These are phyloP conservation scores for Puccinia polysora DNA, from an alignment of 1,284 basidiomycete genomes.

Conservation along the genomic window DNA sequence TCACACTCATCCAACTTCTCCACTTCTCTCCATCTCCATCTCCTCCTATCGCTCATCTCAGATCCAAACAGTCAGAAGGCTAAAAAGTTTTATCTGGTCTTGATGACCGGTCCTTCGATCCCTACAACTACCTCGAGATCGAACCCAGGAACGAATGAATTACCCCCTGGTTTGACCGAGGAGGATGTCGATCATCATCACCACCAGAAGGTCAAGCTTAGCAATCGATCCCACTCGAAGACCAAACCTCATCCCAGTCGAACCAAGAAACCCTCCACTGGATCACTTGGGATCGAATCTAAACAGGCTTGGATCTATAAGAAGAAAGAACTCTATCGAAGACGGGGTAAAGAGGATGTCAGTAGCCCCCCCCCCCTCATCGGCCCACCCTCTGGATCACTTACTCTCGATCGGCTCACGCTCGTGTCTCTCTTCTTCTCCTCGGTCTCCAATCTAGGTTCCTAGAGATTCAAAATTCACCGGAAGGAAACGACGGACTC, in stretches of 20 bases:
- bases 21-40: background rate
- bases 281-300: background rate
- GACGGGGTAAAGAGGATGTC: constrained; percentile 57
- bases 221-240: background rate
- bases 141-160: constrained; percentile 19
- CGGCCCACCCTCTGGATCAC: background rate
- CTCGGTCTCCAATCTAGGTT: no score
- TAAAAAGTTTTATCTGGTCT: constrained; percentile 53
- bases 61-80: constrained; percentile 53
- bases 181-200: constrained; percentile 16
- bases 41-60: constrained; percentile 25
- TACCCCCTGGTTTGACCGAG: constrained; percentile 26
- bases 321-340: constrained; percentile 60
- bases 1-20: background rate
- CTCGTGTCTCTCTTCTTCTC: background rate
- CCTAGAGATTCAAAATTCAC: constrained; percentile 43
- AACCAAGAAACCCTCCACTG: background rate
- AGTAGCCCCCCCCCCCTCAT: background rate
- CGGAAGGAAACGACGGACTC: constrained; percentile 29
- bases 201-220: constrained; percentile 12
- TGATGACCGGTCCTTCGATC: constrained; percentile 45
- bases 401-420: background rate
- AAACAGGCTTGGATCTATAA: constrained; percentile 56
- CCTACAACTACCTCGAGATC: background rate
- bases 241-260: background rate